Evolutionary conservation across 176 grass and related monocot genomes (phyloP), one percentile per base, ranked within the genome.

Genomic region (Musa beccarii): DNA sequence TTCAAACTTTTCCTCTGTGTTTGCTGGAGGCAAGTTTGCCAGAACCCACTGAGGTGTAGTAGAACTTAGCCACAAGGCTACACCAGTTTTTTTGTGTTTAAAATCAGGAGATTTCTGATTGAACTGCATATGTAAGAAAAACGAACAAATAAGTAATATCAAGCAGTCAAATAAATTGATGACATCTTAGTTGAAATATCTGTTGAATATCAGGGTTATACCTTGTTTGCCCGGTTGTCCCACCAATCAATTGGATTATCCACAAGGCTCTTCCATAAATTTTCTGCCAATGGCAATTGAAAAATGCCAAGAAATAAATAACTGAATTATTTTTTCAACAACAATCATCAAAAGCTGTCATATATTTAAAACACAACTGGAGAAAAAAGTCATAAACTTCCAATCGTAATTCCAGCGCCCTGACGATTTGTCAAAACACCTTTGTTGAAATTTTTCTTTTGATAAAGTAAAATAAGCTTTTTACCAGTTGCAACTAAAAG

Each of bases 141-240:
- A 23, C 2, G 19, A 63, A 28, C 8, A 28, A 43, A 55, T 4
- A 52, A 50, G 1, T 49, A 7, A 76, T n/a, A 2, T 21, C 16
- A 51, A 11, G 6, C 6, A 49, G 29, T 57, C 3, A 49, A 61
- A 52, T 14, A 23, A 65, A 3, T 15, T 34, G 19, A 16, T 24
- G 1, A 66, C 43, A 19, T 1, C 64, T 21, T 49, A 62, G 9
- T 10, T 51, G 4, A 76, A n/a, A 29, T 51, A 3, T 82, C 69
- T 63, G 8, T 11, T 64, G 11, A 66, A 61, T 26, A 10, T 65
- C 10, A 24, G 20, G 20, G 29, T 23, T 53, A 22, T 63, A 81
- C 88, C 86, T 92, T 99, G 0, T 79, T 79, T 59, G 74, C 64
- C 70, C 95, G 34, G 65, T 94, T 92, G 81, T 99, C 95, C 90